Percentiles rank a stretch among this genome's conserved stretches.
Evolutionary conservation across 2,329 filamentous ascomycete genomes (phyloP).

Genomic region (Fusarium transvaalense): DNA sequence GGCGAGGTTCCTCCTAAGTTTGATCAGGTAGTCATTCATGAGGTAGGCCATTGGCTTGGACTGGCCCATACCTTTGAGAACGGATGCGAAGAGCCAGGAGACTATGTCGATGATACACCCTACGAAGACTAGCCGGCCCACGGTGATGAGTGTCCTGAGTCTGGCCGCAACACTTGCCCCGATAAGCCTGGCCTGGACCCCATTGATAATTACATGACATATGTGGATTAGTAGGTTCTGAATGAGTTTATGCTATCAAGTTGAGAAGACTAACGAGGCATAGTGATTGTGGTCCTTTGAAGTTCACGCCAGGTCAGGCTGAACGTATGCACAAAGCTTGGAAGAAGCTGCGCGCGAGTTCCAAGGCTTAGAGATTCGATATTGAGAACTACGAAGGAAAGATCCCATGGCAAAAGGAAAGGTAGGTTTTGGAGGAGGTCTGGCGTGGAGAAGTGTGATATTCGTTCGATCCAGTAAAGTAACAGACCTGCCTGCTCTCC

Average conservation of each 20-base stretch:
- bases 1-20: not conserved
- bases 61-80: conserved; percentile 33
- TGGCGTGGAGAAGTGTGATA: not conserved
- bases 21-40: not conserved
- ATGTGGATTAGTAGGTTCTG: conserved; percentile 7
- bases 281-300: conserved; percentile 15
- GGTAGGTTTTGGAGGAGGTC: not conserved
- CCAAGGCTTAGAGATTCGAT: not conserved
- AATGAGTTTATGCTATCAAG: rapidly evolving
- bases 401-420: not conserved
- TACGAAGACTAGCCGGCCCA: conserved; percentile 1
- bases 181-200: conserved; percentile 28
- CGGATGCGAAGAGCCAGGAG: conserved; percentile 25
- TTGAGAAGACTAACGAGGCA: not conserved
- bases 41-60: conserved; percentile 33
- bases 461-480: too few relatives aligned
- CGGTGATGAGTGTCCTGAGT: not conserved
- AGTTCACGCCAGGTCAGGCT: conserved; percentile 22
- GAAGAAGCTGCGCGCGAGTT: conserved; percentile 13
- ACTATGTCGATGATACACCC: conserved; percentile 27
- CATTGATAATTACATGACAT: conserved; percentile 26
- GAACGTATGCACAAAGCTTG: conserved; percentile 34
- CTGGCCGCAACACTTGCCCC: conserved; percentile 14
- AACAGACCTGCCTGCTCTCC: too few relatives aligned
- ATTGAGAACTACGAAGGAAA: too few relatives aligned